Conservation (phyloP, 352 stramenopile genomes). For the Globisporangium radiosum region DNA sequence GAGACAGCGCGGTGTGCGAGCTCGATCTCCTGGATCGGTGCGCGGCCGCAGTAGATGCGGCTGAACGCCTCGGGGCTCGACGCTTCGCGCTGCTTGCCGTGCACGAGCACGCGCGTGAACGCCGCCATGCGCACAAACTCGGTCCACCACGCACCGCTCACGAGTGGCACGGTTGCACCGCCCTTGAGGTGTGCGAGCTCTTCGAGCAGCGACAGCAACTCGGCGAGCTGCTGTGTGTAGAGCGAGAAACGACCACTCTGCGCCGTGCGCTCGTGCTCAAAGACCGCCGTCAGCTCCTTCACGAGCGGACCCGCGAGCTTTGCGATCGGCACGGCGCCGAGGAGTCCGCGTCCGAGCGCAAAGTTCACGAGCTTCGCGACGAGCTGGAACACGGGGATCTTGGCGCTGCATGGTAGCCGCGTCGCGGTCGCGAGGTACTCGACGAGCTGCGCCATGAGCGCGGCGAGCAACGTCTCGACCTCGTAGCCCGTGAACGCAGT, state of each 20-base stretch:
- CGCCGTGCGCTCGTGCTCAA: conserved; percentile 55
- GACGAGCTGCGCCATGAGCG: conserved; percentile 33
- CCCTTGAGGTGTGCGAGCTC: conserved; percentile 52
- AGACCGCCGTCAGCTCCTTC: conserved; percentile 46
- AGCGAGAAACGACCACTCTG: conserved; percentile 61
- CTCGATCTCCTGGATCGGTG: conserved; percentile 53
- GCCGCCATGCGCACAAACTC: conserved; percentile 51
- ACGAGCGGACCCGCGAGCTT: conserved; percentile 42
- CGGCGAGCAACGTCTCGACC: conserved; percentile 55
- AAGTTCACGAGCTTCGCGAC: conserved; percentile 65
- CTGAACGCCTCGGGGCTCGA: conserved; percentile 31
- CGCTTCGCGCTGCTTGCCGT: conserved; percentile 33
- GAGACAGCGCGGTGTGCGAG: conserved; percentile 22
- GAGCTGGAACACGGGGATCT: conserved; percentile 45
- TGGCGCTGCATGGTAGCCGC: conserved; percentile 34
- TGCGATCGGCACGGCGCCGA: conserved; percentile 46
- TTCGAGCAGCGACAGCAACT: conserved; percentile 57
- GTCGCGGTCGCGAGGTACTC: conserved; percentile 37
- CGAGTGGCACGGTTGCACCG: conserved; percentile 15
- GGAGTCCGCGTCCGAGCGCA: conserved; percentile 39
- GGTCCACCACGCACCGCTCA: conserved; percentile 44
- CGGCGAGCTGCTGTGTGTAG: conserved; percentile 56
- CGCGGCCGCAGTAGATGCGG: conserved; percentile 47
- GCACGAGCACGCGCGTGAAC: conserved; percentile 45
- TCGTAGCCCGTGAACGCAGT: conserved; percentile 51